Evolutionary conservation across 371 early-diverging fungal species (phyloP).

Genomic region (Coemansia sp.): DNA sequence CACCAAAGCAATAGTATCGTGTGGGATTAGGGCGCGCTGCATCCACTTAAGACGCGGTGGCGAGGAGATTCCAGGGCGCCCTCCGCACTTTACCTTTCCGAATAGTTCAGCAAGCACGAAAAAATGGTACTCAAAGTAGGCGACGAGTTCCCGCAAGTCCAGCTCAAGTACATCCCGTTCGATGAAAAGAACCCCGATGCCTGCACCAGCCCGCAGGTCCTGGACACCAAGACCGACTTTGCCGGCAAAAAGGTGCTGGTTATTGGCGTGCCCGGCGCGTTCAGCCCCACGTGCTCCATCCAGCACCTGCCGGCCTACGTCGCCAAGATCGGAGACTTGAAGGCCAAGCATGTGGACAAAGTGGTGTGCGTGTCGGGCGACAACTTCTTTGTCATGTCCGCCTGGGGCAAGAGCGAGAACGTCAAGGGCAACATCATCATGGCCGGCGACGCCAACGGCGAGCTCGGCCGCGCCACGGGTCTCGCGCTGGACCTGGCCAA

Average conservation of each 20-base stretch:
- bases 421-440: slow-evolving; percentile 60
- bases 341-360: slow-evolving; percentile 66
- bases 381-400: slow-evolving; percentile 74
- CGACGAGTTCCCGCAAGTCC: slow-evolving; percentile 53
- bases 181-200: slow-evolving; percentile 50
- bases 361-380: slow-evolving; percentile 59
- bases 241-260: slow-evolving; percentile 73
- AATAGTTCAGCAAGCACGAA: too few relatives aligned
- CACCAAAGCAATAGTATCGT: too few relatives aligned
- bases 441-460: slow-evolving; percentile 70
- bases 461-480: slow-evolving; percentile 64
- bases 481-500: slow-evolving; percentile 54
- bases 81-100: too few relatives aligned
- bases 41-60: too few relatives aligned
- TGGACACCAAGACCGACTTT: slow-evolving; percentile 54
- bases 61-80: too few relatives aligned
- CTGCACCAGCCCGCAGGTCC: slow-evolving; percentile 56
- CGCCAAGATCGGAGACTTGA: slow-evolving; percentile 56
- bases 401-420: slow-evolving; percentile 69
- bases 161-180: slow-evolving; percentile 56
- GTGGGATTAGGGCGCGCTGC: too few relatives aligned
- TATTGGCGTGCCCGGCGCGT: slow-evolving; percentile 75
- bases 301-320: slow-evolving; percentile 70
- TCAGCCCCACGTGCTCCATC: slow-evolving; percentile 74
- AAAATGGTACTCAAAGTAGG: slow-evolving; percentile 46